Conservation (phyloP, 2,329 filamentous ascomycete species). For the Stachybotrys elegans region DNA sequence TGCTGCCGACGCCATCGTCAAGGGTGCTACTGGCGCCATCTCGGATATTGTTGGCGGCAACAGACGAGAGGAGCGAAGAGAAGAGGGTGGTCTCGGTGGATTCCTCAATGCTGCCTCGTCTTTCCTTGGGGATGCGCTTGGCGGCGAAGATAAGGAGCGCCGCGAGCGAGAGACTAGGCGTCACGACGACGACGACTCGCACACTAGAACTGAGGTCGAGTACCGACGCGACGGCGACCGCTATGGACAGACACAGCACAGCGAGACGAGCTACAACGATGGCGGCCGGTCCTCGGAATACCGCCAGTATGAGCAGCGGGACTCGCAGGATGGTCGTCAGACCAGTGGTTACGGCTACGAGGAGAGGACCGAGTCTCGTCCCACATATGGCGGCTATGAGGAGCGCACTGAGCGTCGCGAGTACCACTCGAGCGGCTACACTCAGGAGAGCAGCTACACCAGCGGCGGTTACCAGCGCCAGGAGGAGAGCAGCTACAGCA, state of each 20-base stretch:
- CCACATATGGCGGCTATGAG: conserved; percentile 49
- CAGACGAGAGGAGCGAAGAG: conserved; percentile 35
- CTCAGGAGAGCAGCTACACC: conserved; percentile 16
- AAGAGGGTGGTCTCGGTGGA: conserved; percentile 62
- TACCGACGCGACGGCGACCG: conserved; percentile 52
- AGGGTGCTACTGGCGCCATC: conserved; percentile 50
- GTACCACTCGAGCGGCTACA: conserved; percentile 32
- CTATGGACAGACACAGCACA: conserved; percentile 57
- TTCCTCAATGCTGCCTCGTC: conserved; percentile 66
- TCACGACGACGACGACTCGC: conserved; percentile 51
- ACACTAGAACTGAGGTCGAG: conserved; percentile 56
- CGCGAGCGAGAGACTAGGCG: conserved; percentile 45
- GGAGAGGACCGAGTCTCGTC: conserved; percentile 49
- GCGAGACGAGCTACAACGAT: conserved; percentile 51
- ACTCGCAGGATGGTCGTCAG: conserved; percentile 29
- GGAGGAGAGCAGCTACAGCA: conserved; percentile 7
- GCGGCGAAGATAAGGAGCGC: conserved; percentile 48
- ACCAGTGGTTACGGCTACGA: conserved; percentile 52
- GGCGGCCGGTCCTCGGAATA: conserved; percentile 57
- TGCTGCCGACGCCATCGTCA: conserved; percentile 52
- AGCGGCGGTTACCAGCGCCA: conserved; percentile 7
- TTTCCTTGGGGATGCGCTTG: conserved; percentile 59
- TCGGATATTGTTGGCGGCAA: conserved; percentile 41
- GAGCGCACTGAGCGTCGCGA: conserved; percentile 51
- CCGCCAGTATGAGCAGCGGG: conserved; percentile 55